phyloP scores from a whole-genome alignment of 768 basidiomycete species.

The Kockovaella imperatae region DNA sequence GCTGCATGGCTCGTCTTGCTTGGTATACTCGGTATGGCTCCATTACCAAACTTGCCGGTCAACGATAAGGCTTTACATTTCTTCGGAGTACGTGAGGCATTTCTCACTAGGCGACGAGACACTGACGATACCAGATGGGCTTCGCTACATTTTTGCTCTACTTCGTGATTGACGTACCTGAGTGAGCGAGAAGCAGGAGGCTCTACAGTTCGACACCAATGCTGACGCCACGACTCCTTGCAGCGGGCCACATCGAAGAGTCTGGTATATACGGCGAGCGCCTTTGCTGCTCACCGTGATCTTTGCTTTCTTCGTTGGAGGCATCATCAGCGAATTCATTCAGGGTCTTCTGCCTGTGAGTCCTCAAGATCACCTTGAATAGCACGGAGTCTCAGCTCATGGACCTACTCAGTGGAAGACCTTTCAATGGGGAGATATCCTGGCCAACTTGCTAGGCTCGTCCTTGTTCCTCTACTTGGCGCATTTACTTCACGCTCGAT shows the following conservation, averaged over 20 bases:
- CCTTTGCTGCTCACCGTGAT: slow-evolving; percentile 34
- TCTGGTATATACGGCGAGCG: slow-evolving; percentile 43
- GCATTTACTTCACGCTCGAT: slow-evolving; percentile 23
- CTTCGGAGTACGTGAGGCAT: slow-evolving; percentile 34
- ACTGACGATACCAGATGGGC: slow-evolving; percentile 24
- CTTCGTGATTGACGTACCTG: slow-evolving; percentile 43
- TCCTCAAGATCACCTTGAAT: too few relatives aligned
- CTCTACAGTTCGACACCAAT: background rate
- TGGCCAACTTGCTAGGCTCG: slow-evolving; percentile 40
- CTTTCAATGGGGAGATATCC: slow-evolving; percentile 40
- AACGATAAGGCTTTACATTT: slow-evolving; percentile 45
- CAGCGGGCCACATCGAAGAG: slow-evolving; percentile 24
- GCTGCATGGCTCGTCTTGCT: slow-evolving; percentile 39
- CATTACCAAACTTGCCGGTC: slow-evolving; percentile 33
- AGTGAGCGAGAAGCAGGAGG: slow-evolving; percentile 15
- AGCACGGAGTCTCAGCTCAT: too few relatives aligned
- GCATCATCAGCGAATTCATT: slow-evolving; percentile 35
- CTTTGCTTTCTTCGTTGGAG: slow-evolving; percentile 34
- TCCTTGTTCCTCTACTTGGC: slow-evolving; percentile 35
- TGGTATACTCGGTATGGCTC: slow-evolving; percentile 39
- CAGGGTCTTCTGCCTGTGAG: slow-evolving; percentile 39
- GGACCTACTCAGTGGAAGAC: slow-evolving; percentile 43
- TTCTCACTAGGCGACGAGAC: background rate
- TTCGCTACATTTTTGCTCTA: slow-evolving; percentile 42
- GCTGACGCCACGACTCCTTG: background rate